A percentile compares a stretch with the other conserved stretches of the same genome.
phyloP scores from a whole-genome alignment of 768 basidiomycete species.

The Gelatoporia subvermispora region DNA sequence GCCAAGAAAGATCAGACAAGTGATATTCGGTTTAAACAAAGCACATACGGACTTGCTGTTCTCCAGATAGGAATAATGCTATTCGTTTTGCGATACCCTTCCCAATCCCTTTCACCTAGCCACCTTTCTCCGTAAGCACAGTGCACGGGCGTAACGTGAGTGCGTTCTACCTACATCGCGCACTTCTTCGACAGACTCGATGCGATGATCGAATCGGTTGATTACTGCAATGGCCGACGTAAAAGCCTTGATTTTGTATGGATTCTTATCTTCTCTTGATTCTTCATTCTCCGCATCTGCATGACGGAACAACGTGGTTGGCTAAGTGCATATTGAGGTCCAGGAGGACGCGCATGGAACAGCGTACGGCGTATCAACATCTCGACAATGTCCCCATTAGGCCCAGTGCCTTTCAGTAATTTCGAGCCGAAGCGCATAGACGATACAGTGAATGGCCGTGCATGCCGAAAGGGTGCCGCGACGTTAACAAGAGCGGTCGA shows the following conservation, averaged over 20 bases:
- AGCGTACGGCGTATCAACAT: too few species aligned
- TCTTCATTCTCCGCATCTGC: background rate
- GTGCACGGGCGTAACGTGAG: background rate
- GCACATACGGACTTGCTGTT: slow-evolving; percentile 14
- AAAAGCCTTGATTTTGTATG: background rate
- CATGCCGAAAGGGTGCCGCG: too few species aligned
- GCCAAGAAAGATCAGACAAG: background rate
- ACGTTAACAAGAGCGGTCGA: too few species aligned
- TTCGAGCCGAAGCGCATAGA: too few species aligned
- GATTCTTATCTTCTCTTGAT: background rate
- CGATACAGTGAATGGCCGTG: too few species aligned
- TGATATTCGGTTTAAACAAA: background rate
- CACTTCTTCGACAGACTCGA: slow-evolving; percentile 11
- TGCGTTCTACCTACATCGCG: slow-evolving; percentile 5
- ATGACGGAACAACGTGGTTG: too few species aligned
- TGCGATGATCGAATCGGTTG: slow-evolving; percentile 1
- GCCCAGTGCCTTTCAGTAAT: too few species aligned
- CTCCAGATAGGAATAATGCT: slow-evolving; percentile 8
- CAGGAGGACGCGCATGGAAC: too few species aligned
- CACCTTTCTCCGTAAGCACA: background rate
- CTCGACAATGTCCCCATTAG: too few species aligned
- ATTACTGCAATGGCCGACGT: background rate
- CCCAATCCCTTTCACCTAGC: slow-evolving; percentile 14
- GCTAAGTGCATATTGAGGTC: too few species aligned
- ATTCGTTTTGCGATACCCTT: slow-evolving; percentile 14